Conservation (phyloP, 179 eudicot species). For the Nepenthes alata region DNA sequence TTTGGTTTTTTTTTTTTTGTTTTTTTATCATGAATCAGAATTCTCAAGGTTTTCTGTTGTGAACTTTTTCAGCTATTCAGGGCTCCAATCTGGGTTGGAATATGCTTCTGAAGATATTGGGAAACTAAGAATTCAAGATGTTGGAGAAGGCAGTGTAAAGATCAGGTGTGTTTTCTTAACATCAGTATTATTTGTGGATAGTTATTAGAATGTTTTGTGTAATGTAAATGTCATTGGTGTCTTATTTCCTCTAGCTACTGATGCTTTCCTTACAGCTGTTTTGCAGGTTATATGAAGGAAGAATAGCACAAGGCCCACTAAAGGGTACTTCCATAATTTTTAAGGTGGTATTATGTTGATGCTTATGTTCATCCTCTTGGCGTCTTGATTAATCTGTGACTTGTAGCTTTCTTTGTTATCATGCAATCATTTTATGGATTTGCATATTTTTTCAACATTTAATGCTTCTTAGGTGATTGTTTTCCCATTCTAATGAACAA, state of each 20-base stretch:
- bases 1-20: too few relatives aligned
- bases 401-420: background rate
- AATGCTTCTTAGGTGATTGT: background rate
- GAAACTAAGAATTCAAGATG: constrained; percentile 64
- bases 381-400: background rate
- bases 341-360: constrained; percentile 38
- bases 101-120: constrained; percentile 31
- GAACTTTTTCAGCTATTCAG: constrained; percentile 53
- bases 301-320: constrained; percentile 68
- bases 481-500: background rate
- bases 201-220: background rate
- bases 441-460: background rate
- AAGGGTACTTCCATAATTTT: constrained; percentile 67
- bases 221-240: background rate
- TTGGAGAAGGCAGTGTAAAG: constrained; percentile 75
- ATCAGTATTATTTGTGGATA: background rate
- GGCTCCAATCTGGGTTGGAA: constrained; percentile 37
- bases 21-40: too few relatives aligned
- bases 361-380: background rate
- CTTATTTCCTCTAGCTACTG: constrained; percentile 17
- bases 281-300: constrained; percentile 87
- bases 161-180: constrained; percentile 43
- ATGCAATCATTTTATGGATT: background rate
- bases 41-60: background rate
- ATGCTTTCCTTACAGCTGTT: constrained; percentile 38